A percentile compares a stretch with the other conserved stretches of the same genome.
Conservation (phyloP, 441 rosid species). For the Populus hybrid region DNA sequence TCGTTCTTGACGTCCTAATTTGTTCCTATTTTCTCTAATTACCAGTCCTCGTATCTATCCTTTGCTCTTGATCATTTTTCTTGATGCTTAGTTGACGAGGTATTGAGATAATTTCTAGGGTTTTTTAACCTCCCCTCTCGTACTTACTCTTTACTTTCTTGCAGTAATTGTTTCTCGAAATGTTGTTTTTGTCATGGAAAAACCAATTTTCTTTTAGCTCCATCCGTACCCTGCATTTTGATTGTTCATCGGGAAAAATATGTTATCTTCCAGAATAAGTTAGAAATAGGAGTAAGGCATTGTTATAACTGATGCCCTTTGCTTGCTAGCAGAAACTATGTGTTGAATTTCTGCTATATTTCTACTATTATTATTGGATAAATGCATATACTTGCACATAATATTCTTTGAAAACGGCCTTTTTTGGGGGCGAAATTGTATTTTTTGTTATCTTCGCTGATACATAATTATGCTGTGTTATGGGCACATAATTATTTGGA, state of each 20-base stretch:
- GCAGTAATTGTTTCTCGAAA: neutral
- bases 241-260: neutral
- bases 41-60: neutral
- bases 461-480: neutral
- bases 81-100: neutral
- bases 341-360: neutral
- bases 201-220: neutral
- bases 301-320: neutral
- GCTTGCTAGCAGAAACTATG: neutral
- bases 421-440: neutral
- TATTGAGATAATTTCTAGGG: neutral
- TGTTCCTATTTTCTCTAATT: neutral
- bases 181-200: neutral
- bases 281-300: neutral
- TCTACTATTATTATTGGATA: neutral
- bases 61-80: neutral
- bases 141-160: neutral
- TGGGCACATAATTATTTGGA: too few species aligned
- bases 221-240: neutral
- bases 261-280: neutral
- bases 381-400: neutral
- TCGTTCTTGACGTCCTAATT: neutral
- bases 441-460: neutral
- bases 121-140: neutral
- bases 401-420: neutral